Conservation (phyloP, 352 stramenopile species). For the Phytophthora citrophthora region DNA sequence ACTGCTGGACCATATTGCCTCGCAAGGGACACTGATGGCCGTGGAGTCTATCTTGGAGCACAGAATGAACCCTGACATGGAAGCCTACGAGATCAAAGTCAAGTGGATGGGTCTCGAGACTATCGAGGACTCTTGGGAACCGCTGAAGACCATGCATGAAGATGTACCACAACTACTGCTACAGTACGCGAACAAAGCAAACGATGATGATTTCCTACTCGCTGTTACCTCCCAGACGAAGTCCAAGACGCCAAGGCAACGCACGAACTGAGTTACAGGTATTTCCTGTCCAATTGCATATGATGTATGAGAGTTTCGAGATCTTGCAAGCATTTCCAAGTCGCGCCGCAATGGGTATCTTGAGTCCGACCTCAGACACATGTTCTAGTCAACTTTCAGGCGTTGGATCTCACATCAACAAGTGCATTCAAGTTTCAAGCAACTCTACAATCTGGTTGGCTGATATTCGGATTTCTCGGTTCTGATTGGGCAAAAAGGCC, state of each 20-base stretch:
- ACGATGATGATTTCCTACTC: neutral
- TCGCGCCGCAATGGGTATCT: too few relatives aligned
- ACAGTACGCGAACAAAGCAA: neutral
- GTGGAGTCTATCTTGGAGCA: constrained; percentile 6
- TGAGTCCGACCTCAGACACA: too few relatives aligned
- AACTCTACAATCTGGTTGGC: neutral
- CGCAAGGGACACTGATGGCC: constrained; percentile 3
- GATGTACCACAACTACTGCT: constrained; percentile 8
- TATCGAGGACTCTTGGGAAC: constrained; percentile 5
- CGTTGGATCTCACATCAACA: too few relatives aligned
- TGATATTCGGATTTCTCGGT: neutral
- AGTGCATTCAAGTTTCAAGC: too few relatives aligned
- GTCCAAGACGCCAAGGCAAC: neutral
- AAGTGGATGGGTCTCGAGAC: constrained; percentile 1
- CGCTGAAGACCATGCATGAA: constrained; percentile 7
- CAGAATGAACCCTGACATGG: neutral
- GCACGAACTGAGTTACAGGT: neutral
- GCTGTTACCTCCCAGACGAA: neutral
- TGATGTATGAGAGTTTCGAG: too few relatives aligned
- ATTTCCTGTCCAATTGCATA: neutral
- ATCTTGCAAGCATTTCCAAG: too few relatives aligned
- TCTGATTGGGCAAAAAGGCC: too few relatives aligned
- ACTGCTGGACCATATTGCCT: neutral
- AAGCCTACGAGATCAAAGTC: constrained; percentile 1
- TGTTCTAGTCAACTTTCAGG: too few relatives aligned